Percentiles rank a stretch among this genome's conserved stretches.
These are phyloP conservation scores for Casuarina equisetifolia DNA, from an alignment of 306 rosid species.

Conservation along the genomic window DNA sequence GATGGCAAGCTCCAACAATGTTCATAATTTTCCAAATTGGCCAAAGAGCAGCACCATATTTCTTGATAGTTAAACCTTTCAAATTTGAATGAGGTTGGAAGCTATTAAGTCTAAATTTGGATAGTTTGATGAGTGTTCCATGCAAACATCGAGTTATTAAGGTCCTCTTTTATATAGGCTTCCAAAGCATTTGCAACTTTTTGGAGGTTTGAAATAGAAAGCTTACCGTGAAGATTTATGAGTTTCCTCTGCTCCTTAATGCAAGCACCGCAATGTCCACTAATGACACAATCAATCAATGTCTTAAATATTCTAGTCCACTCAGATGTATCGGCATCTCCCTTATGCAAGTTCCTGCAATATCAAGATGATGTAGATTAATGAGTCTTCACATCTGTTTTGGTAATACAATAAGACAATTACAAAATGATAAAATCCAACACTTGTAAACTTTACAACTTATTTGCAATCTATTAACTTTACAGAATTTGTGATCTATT, in stretches of 20 bases:
- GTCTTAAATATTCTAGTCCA: neutral
- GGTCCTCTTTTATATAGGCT: neutral
- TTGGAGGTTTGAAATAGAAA: neutral
- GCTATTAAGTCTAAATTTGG: neutral
- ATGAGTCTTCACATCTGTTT: conserved; percentile 21
- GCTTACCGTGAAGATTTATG: neutral
- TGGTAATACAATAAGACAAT: neutral
- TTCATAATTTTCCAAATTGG: no score
- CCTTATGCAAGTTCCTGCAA: neutral
- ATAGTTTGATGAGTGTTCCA: no score
- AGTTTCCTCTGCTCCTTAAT: neutral
- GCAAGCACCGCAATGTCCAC: neutral
- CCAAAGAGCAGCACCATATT: neutral
- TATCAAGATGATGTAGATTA: no score
- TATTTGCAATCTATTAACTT: conserved; percentile 8
- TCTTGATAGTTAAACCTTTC: neutral
- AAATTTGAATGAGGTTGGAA: neutral
- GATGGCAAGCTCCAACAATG: no score
- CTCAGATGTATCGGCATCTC: neutral
- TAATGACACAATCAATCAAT: neutral
- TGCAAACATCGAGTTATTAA: neutral
- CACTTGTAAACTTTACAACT: conserved; percentile 14
- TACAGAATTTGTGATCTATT: no score
- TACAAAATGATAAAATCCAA: neutral
- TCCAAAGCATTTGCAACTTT: neutral